Percentiles rank a stretch among this genome's conserved stretches.
These are phyloP conservation scores for Tetraselmis chui DNA, from an alignment of 139 green algal species.

Conservation along the genomic window DNA sequence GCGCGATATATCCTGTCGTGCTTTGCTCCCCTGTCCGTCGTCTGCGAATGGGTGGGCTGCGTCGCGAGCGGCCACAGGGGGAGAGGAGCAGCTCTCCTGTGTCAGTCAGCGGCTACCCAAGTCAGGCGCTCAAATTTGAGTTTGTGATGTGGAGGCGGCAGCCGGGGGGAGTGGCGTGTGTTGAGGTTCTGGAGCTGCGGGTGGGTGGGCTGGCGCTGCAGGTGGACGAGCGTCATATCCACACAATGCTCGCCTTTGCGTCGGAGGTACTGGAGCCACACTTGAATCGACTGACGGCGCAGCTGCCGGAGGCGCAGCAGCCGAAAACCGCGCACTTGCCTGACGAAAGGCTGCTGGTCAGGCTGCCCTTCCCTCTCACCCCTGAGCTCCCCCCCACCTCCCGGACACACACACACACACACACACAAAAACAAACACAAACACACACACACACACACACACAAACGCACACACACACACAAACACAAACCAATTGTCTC, in stretches of 20 bases:
- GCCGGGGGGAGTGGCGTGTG: slow-evolving; percentile 35
- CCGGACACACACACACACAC: too few relatives aligned
- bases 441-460: too few relatives aligned
- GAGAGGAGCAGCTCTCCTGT: too few relatives aligned
- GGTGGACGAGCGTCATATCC: slow-evolving; percentile 54
- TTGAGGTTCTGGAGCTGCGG: slow-evolving; percentile 49
- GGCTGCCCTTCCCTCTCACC: too few relatives aligned
- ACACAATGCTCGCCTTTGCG: slow-evolving; percentile 29
- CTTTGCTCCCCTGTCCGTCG: slow-evolving; percentile 37
- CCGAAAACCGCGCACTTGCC: neutral
- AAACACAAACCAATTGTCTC: too few relatives aligned
- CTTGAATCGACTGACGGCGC: neutral
- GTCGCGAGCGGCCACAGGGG: neutral
- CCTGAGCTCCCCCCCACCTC: too few relatives aligned
- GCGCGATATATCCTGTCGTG: slow-evolving; percentile 41
- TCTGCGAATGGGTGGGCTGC: neutral
- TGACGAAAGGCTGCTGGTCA: neutral
- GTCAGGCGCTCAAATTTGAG: slow-evolving; percentile 2
- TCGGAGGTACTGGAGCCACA: neutral
- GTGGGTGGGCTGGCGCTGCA: slow-evolving; percentile 42
- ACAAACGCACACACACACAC: too few relatives aligned
- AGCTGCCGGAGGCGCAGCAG: neutral
- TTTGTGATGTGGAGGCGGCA: neutral
- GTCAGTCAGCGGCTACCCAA: too few relatives aligned
- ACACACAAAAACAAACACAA: too few relatives aligned